A percentile compares a stretch with the other conserved stretches of the same genome.
phyloP scores from a whole-genome alignment of 306 rosid genomes.

The Hippophae tibetana region DNA sequence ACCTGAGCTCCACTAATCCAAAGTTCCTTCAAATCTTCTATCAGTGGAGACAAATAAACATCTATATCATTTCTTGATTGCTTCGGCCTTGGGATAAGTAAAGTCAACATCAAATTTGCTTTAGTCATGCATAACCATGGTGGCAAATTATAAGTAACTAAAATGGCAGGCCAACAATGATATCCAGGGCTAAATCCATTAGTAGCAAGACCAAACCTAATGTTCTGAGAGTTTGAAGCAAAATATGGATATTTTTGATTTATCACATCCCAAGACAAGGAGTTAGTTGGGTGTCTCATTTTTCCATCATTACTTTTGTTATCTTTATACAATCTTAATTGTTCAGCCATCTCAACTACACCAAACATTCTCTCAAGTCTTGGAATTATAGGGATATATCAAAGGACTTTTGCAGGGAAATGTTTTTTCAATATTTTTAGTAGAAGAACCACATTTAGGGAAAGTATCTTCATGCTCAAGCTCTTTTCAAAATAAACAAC shows the following conservation, averaged over 20 bases:
- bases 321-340: background rate
- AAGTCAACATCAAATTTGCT: background rate
- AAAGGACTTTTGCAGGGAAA: no score
- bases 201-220: background rate
- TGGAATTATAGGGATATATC: background rate
- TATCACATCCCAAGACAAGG: background rate
- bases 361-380: slow-evolving; percentile 6
- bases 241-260: background rate
- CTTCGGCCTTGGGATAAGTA: background rate
- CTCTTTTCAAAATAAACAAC: no score
- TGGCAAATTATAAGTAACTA: background rate
- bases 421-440: no score
- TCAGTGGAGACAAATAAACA: background rate
- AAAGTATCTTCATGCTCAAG: no score
- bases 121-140: background rate
- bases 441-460: no score
- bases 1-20: background rate
- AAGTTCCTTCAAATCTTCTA: no score
- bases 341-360: background rate
- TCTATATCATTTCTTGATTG: background rate
- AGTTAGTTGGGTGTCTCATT: background rate
- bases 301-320: slow-evolving; percentile 5
- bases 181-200: background rate
- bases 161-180: background rate
- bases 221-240: background rate